These are phyloP conservation scores for Metschnikowia koreensis DNA, from an alignment of 805 yeast genomes.

Conservation along the genomic window DNA sequence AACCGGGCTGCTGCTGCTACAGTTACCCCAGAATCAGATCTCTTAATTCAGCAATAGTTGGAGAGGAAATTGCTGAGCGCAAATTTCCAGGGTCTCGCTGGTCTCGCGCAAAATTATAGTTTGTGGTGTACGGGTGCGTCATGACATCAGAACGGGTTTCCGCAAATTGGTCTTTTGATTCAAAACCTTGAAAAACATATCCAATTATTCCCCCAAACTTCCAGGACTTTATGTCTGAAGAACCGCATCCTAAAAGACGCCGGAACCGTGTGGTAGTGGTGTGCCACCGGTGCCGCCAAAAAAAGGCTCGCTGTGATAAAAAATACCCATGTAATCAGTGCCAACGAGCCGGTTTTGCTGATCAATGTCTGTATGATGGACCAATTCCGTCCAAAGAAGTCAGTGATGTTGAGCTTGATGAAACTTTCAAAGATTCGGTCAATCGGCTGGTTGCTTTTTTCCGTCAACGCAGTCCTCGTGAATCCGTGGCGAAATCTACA, in stretches of 20 bases:
- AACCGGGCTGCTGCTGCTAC: no score
- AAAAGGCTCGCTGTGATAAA: slow-evolving; percentile 18
- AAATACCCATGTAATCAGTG: slow-evolving; percentile 15
- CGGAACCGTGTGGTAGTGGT: slow-evolving; percentile 17
- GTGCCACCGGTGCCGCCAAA: slow-evolving; percentile 18
- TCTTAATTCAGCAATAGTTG: no score
- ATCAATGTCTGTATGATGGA: slow-evolving; percentile 13
- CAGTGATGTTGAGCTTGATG: not conserved
- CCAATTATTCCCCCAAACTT: not conserved
- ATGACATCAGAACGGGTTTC: not conserved
- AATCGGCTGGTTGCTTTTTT: not conserved
- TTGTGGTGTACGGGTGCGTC: not conserved
- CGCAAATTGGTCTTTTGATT: not conserved
- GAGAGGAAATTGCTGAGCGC: not conserved
- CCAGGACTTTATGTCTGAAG: not conserved
- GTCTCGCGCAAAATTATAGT: not conserved
- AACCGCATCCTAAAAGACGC: slow-evolving; percentile 3
- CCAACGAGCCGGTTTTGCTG: slow-evolving; percentile 12
- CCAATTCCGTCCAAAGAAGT: not conserved
- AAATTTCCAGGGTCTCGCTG: not conserved
- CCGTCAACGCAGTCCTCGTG: not conserved
- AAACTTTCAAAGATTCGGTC: not conserved
- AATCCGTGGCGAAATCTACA: no score
- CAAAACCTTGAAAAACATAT: no score
- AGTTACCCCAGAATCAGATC: no score